These are phyloP conservation scores for Podospora bellae-mahoneyi DNA, from an alignment of 495 filamentous ascomycete genomes.

Conservation along the genomic window DNA sequence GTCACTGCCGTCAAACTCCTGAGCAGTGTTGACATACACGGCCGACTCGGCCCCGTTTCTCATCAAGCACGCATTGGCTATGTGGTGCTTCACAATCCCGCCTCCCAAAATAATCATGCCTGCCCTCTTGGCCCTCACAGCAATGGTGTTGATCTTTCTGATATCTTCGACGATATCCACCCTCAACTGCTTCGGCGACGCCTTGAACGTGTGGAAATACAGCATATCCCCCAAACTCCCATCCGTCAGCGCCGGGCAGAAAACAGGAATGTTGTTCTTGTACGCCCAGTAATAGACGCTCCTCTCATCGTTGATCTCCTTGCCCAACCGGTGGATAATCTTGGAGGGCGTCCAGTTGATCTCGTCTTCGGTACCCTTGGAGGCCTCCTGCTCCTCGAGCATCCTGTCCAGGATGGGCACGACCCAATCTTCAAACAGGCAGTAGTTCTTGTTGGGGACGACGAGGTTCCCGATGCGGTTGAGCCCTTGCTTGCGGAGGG, in stretches of 20 bases:
- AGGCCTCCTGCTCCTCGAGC: slow-evolving; percentile 87
- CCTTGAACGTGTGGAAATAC: slow-evolving; percentile 91
- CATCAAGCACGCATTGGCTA: slow-evolving; percentile 96
- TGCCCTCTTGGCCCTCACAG: slow-evolving; percentile 74
- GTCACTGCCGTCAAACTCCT: slow-evolving; percentile 97
- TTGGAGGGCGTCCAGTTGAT: slow-evolving; percentile 88
- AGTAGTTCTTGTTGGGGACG: slow-evolving; percentile 97
- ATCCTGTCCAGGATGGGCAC: slow-evolving; percentile 86
- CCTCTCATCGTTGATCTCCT: slow-evolving; percentile 84
- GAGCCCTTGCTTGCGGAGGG: slow-evolving; percentile 74
- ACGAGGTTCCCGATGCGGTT: slow-evolving; percentile 95
- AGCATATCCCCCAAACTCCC: slow-evolving; percentile 95
- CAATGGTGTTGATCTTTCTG: slow-evolving; percentile 81
- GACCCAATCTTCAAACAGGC: slow-evolving; percentile 95
- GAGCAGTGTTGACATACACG: slow-evolving; percentile 93
- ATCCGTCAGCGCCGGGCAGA: slow-evolving; percentile 93
- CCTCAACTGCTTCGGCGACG: slow-evolving; percentile 69
- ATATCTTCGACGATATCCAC: slow-evolving; percentile 91
- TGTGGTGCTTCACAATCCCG: slow-evolving; percentile 93
- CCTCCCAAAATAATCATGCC: slow-evolving; percentile 96
- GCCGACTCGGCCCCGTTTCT: slow-evolving; percentile 93
- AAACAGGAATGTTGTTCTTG: slow-evolving; percentile 90
- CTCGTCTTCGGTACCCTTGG: slow-evolving; percentile 61
- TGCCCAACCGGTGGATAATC: slow-evolving; percentile 79
- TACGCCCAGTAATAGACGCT: slow-evolving; percentile 94